phyloP scores from a whole-genome alignment of 768 basidiomycete species.

The Lactarius evosmus region DNA sequence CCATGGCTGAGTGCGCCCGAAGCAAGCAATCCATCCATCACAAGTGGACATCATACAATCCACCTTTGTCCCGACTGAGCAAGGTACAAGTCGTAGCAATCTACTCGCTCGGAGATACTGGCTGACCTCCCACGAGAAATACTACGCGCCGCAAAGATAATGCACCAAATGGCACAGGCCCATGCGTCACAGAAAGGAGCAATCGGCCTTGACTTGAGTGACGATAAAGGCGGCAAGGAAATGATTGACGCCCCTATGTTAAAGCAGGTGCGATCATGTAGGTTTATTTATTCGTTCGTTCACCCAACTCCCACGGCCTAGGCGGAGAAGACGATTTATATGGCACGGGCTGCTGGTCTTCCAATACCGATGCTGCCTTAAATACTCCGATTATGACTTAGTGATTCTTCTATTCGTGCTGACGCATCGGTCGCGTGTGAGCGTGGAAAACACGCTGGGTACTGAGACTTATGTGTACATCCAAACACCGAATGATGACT shows the following conservation, averaged over 20 bases:
- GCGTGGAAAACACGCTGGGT: neutral
- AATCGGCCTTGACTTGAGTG: slow-evolving; percentile 61
- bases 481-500: neutral
- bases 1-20: slow-evolving; percentile 1
- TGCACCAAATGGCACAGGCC: slow-evolving; percentile 60
- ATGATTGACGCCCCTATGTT: slow-evolving; percentile 95
- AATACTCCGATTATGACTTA: neutral
- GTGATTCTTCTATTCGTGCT: neutral
- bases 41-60: slow-evolving; percentile 77
- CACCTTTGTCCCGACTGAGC: slow-evolving; percentile 69
- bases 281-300: neutral
- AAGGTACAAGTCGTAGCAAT: slow-evolving; percentile 47
- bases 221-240: slow-evolving; percentile 49
- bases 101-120: neutral
- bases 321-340: slow-evolving; percentile 24
- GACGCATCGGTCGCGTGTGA: neutral
- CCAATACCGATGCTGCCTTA: slow-evolving; percentile 13
- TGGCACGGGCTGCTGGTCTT: slow-evolving; percentile 23
- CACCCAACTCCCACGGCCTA: neutral
- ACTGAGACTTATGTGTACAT: neutral
- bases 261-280: slow-evolving; percentile 55
- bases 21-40: slow-evolving; percentile 94
- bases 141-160: slow-evolving; percentile 66
- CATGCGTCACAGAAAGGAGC: slow-evolving; percentile 57
- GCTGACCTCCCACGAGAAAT: slow-evolving; percentile 52